These are phyloP conservation scores for Salix udensis DNA, from an alignment of 345 rosid species.

Conservation along the genomic window DNA sequence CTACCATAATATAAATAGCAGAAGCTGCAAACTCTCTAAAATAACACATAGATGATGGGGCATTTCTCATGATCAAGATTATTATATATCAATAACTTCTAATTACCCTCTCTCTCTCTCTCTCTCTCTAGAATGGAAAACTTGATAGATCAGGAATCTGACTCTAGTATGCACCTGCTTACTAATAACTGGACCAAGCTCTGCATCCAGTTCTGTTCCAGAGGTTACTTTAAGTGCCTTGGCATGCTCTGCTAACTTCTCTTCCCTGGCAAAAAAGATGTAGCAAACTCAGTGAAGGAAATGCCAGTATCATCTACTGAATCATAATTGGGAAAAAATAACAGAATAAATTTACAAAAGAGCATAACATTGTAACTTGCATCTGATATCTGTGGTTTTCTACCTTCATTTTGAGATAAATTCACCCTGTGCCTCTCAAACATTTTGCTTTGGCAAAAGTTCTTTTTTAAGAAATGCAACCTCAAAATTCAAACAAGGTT, in stretches of 20 bases:
- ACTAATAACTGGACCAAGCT: constrained; percentile 62
- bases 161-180: constrained; percentile 41
- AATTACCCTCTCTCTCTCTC: neutral
- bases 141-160: neutral
- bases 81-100: neutral
- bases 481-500: too few relatives aligned
- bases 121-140: neutral
- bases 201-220: constrained; percentile 55
- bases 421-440: too few relatives aligned
- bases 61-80: neutral
- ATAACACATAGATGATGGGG: neutral
- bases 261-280: constrained; percentile 46
- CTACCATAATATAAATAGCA: neutral
- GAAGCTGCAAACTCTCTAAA: constrained; percentile 8
- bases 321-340: neutral
- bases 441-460: too few relatives aligned
- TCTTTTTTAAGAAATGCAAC: too few relatives aligned
- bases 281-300: constrained; percentile 1
- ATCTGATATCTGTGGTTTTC: neutral
- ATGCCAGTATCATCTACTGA: too few relatives aligned
- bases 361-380: neutral
- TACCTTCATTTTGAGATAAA: neutral
- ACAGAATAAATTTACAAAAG: neutral
- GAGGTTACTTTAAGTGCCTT: constrained; percentile 46
- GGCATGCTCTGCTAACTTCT: constrained; percentile 47